phyloP scores from a whole-genome alignment of 2,329 filamentous ascomycete species.

The Aspergillus ochraceoroseus region DNA sequence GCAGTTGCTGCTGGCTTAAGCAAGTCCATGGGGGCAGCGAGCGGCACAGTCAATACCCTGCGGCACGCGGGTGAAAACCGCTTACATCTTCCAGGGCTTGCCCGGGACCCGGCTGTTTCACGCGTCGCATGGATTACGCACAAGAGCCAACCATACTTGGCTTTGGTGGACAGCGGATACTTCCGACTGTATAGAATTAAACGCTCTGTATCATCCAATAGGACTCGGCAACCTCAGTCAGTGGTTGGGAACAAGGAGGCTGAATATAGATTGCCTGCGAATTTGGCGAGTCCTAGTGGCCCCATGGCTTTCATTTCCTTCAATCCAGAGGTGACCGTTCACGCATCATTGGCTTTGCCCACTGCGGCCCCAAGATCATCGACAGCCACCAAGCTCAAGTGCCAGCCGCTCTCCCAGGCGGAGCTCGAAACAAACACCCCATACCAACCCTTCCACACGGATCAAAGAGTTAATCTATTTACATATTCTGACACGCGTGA shows the following conservation, averaged over 20 bases:
- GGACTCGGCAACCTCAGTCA: constrained; percentile 51
- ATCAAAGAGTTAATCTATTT: constrained; percentile 73
- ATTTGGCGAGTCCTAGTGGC: constrained; percentile 57
- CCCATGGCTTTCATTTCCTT: constrained; percentile 54
- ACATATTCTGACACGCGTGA: constrained; percentile 51
- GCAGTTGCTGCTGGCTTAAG: constrained; percentile 48
- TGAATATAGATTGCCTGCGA: constrained; percentile 62
- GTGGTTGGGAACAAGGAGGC: constrained; percentile 56
- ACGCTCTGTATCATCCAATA: constrained; percentile 47
- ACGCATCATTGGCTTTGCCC: constrained; percentile 42
- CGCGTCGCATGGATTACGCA: constrained; percentile 46
- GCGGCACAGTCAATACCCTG: constrained; percentile 46
- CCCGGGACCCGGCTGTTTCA: constrained; percentile 37
- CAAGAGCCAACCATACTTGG: constrained; percentile 42
- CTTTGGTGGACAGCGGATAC: constrained; percentile 43
- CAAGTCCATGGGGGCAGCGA: constrained; percentile 48
- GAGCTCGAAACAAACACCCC: constrained; percentile 95
- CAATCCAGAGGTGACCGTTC: constrained; percentile 41
- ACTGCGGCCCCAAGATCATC: constrained; percentile 41
- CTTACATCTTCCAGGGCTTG: constrained; percentile 43
- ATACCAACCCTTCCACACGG: constrained; percentile 93
- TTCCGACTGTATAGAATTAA: constrained; percentile 45
- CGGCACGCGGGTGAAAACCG: constrained; percentile 48
- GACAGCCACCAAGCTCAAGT: constrained; percentile 38
- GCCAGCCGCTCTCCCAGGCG: constrained; percentile 63